Base-by-base conservation (phyloP, 2,329 filamentous ascomycete species). In the Cladosporium colombiae region DNA sequence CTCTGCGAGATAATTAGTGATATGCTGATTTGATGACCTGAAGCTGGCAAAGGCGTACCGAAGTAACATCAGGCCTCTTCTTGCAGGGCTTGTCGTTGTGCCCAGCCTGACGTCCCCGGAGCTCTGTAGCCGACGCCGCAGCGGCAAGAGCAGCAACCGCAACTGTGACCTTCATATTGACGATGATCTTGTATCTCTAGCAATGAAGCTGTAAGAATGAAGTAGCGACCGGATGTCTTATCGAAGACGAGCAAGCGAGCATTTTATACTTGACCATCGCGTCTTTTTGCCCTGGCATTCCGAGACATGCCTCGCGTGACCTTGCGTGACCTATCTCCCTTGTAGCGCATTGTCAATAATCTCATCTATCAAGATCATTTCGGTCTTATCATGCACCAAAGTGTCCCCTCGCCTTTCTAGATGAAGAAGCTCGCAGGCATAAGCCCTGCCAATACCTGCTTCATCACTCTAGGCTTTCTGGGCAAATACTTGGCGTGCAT, bases 151-250 rank as follows among this genome's bases (percentile, higher is more conserved):
- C 61, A 44, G 50, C 61, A 44, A 63, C 8, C n/a, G 61, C 61
- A 31, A 40, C 50, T 25, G 61, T 63, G 61, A 63, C 61, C 61
- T 63, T 63, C 61, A 63, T 63, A n/a, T 63, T 63, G 50, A 46
- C 35, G 35, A 56, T 21, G 23, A 63, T 46, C 33, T n/a, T 46
- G n/a, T 31, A 46, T 21, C 21, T 52, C 31, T 62, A 53, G 46
- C 44, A 29, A 40, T 40, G 31, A 31, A 23, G 16, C 31, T 63
- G 60, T 46, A 33, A 29, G 31, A 25, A 56, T 44, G 33, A 55
- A 40, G 49, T 44, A 31, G 33, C 11, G 49, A 35, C 25, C 33
- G 50, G 18, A 62, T 49, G 11, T n/a, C 23, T 3, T 33, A 10
- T 44, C 23, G 23, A 56, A 23, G 50, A 18, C n/a, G 50, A 53